Base-by-base conservation (phyloP, 2,329 filamentous ascomycete genomes). In the Chalaropsis ovoidea region DNA sequence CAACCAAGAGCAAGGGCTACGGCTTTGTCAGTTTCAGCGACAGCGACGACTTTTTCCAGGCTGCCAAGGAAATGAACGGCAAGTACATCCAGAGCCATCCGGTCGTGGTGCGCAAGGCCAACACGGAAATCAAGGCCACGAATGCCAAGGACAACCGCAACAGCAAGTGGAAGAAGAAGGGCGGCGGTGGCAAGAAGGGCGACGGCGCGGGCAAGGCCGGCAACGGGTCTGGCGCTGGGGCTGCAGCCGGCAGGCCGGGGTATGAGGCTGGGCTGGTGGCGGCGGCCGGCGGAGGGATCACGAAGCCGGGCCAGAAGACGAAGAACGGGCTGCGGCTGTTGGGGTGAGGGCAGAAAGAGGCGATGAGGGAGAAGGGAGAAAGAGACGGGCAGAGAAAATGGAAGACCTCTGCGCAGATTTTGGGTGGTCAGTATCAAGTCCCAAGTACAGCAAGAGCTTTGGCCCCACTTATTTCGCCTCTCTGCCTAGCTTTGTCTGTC, bases 1-100 rank as follows among this genome's bases (percentile, higher is more conserved):
- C 93, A 0, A 94, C 89, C 65, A 99, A 99, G 78, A 95, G 89
- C 72, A 95, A 94, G 74, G 94, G 93, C 0, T 99, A 90, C 73
- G 94, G 94, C 2, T 99, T 99, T 73, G 92, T 99, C 65, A 94
- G 90, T 75, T 97, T 99, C 77, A 88, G 86, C 71, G 89, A 96
- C 73, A 89, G 91, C 39, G 94, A 99, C 74, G 92, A 96, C 72
- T 97, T 95, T 75, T 97, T 99, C 80, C 85, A 90, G 72, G 93
- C 94, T 1, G 93, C 91, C 71, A 91, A 94, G 77, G 93, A 97
- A 78, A 97, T 97, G 94, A 89, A 96, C 72, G 92, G 92, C 71
- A 97, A 99, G 78, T 99, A 99, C 76, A 97, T 99, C 73, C 93
- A 95, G 72, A 96, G 91, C 74, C 94, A 97, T 75, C 94, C 94